phyloP scores from a whole-genome alignment of 1,284 basidiomycete genomes.

The Heterobasidion annosum region DNA sequence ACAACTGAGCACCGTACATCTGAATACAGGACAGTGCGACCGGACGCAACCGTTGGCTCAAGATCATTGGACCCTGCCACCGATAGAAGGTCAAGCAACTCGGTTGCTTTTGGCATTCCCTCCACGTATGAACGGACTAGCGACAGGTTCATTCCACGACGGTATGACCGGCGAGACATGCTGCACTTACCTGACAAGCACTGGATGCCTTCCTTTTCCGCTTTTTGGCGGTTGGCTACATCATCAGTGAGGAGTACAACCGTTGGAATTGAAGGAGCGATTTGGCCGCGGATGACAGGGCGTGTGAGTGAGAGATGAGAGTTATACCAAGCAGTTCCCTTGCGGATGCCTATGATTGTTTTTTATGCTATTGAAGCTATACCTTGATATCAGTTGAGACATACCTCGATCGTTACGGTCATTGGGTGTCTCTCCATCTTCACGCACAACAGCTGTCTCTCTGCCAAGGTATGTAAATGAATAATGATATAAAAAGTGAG shows the following conservation, averaged over 20 bases:
- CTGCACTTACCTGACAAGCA: constrained; percentile 49
- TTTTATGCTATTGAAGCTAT: not conserved
- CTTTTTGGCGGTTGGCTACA: constrained; percentile 74
- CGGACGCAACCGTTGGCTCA: constrained; percentile 47
- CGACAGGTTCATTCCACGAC: not conserved
- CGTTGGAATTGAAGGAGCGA: constrained; percentile 37
- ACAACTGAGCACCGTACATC: constrained; percentile 41
- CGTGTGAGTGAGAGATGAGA: constrained; percentile 54
- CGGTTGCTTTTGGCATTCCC: constrained; percentile 50
- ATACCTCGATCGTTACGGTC: constrained; percentile 88
- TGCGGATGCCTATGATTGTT: constrained; percentile 62
- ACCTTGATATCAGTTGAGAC: not conserved
- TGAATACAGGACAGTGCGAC: constrained; percentile 58
- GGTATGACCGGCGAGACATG: not conserved
- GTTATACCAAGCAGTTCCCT: constrained; percentile 80
- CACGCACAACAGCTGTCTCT: constrained; percentile 69
- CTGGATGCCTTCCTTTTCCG: constrained; percentile 59
- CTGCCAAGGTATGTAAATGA: constrained; percentile 25
- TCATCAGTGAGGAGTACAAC: constrained; percentile 89
- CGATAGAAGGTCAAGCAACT: constrained; percentile 76
- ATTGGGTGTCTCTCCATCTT: constrained; percentile 76
- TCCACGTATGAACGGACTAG: constrained; percentile 79
- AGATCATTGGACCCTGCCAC: constrained; percentile 51
- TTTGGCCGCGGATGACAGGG: constrained; percentile 39
- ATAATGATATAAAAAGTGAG: not conserved